A percentile compares a stretch with the other conserved stretches of the same genome.
Evolutionary conservation across 2,329 filamentous ascomycete species (phyloP).

Genomic region (Claviceps sp.): DNA sequence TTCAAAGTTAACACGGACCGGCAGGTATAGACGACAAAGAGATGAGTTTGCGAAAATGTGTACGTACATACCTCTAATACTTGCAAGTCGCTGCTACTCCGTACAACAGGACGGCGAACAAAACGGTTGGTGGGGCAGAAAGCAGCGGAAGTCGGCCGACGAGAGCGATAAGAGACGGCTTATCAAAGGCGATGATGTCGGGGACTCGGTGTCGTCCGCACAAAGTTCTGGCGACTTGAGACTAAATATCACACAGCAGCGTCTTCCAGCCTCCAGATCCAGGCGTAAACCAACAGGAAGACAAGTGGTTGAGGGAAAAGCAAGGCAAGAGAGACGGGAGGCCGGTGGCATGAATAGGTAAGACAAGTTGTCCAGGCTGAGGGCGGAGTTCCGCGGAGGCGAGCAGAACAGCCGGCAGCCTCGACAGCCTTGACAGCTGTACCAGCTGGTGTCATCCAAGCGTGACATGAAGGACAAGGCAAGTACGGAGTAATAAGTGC

Average conservation of each 20-base stretch:
- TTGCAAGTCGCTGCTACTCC: neutral
- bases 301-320: neutral
- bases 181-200: neutral
- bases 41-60: neutral
- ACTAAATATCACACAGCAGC: neutral
- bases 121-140: neutral
- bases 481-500: neutral
- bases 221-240: too few species aligned
- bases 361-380: neutral
- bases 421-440: neutral
- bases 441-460: neutral
- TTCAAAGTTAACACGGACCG: neutral
- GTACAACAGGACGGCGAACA: neutral
- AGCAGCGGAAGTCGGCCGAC: neutral
- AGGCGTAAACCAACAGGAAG: too few species aligned
- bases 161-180: neutral
- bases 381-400: neutral
- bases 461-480: neutral
- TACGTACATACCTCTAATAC: neutral
- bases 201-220: neutral
- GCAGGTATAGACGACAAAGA: neutral
- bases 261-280: neutral
- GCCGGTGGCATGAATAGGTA: neutral
- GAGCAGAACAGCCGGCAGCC: neutral
- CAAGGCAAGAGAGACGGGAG: neutral